Percentiles rank a stretch among this genome's conserved stretches.
Conservation (phyloP, 2,329 filamentous ascomycete genomes). For the Fusarium sp. region DNA sequence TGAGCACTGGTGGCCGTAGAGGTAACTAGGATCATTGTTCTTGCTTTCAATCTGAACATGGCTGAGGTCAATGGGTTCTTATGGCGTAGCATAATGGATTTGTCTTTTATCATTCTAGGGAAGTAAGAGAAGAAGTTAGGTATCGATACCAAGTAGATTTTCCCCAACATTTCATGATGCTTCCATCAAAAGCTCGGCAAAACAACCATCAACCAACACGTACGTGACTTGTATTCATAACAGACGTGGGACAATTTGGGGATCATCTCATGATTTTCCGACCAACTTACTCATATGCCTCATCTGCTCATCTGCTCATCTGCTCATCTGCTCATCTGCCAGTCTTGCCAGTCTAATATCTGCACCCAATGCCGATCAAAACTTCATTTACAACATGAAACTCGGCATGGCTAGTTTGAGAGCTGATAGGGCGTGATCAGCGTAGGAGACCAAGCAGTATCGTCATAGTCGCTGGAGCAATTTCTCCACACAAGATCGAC, state of each 20-base stretch:
- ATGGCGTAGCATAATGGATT: neutral
- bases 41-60: neutral
- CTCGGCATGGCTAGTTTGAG: neutral
- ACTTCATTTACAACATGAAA: slow-evolving; percentile 17
- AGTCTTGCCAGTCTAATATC: neutral
- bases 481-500: slow-evolving; percentile 29
- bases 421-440: slow-evolving; percentile 10
- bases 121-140: neutral
- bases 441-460: neutral
- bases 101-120: neutral
- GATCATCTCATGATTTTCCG: neutral
- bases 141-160: slow-evolving; percentile 5
- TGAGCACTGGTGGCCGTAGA: slow-evolving; percentile 71
- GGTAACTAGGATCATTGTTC: slow-evolving; percentile 47
- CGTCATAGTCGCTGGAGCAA: slow-evolving; percentile 9
- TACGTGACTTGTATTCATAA: neutral
- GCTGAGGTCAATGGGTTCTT: neutral
- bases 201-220: neutral
- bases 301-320: neutral
- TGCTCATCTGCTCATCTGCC: neutral
- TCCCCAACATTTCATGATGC: neutral
- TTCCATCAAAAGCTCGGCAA: neutral
- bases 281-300: neutral
- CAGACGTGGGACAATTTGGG: neutral
- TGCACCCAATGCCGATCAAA: slow-evolving; percentile 11